Percentiles rank a stretch among this genome's conserved stretches.
phyloP scores from a whole-genome alignment of 2,329 filamentous ascomycete species.

The Septoria petroselini region DNA sequence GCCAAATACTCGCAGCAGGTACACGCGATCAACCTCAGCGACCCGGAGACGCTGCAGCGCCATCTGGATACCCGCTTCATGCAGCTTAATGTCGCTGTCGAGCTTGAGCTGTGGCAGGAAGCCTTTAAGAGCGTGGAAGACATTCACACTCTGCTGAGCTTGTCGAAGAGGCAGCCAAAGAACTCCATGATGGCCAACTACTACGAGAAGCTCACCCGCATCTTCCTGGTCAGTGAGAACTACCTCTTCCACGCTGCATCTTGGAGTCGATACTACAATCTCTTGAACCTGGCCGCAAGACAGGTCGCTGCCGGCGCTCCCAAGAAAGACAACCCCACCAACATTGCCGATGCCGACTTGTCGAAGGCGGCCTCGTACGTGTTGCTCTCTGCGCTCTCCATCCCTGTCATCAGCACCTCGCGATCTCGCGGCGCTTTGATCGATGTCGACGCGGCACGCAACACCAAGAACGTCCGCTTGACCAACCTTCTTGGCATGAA shows the following conservation, averaged over 20 bases:
- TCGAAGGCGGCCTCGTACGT: conserved; percentile 95
- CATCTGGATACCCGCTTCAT: conserved; percentile 98
- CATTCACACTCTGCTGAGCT: conserved; percentile 92
- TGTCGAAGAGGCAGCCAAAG: conserved; percentile 97
- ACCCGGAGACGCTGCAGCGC: conserved; percentile 93
- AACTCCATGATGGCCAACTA: conserved; percentile 99
- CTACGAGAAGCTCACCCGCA: conserved; percentile 97
- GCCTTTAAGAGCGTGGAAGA: conserved; percentile 99
- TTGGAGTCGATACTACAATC: conserved; percentile 95
- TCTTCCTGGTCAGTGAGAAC: conserved; percentile 98
- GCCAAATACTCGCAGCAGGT: conserved; percentile 99
- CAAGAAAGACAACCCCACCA: conserved; percentile 89
- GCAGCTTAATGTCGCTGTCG: conserved; percentile 95
- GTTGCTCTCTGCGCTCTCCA: conserved; percentile 89
- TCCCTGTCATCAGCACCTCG: conserved; percentile 97
- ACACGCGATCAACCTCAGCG: conserved; percentile 98
- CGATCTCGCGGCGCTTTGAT: conserved; percentile 93
- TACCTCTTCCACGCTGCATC: conserved; percentile 98
- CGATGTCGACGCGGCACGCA: conserved; percentile 93
- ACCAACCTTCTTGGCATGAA: conserved; percentile 95
- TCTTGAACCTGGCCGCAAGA: conserved; percentile 84
- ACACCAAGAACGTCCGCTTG: conserved; percentile 97
- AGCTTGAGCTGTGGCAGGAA: conserved; percentile 98
- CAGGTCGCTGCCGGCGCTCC: conserved; percentile 78
- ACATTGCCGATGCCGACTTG: conserved; percentile 79